Conservation (phyloP, 345 rosid genomes). For the Orychophragmus violaceus region DNA sequence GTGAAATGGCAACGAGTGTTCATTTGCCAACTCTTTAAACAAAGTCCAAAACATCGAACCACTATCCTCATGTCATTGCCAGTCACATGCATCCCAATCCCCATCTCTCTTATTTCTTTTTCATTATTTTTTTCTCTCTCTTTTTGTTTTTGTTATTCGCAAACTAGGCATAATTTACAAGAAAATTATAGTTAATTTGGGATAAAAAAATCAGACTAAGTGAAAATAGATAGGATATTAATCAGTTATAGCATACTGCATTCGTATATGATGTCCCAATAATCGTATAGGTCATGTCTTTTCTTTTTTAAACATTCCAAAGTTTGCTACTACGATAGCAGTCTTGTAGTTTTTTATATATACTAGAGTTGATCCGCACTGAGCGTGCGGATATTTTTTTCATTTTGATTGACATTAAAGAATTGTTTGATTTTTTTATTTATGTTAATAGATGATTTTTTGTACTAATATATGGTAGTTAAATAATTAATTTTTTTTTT, state of each 20-base stretch:
- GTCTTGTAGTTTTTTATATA: neutral
- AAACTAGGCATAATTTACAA: neutral
- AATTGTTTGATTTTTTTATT: no score
- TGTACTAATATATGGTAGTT: no score
- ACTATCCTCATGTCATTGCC: slow-evolving; percentile 27
- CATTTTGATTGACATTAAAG: no score
- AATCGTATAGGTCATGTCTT: neutral
- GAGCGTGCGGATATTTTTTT: no score
- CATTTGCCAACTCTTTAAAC: slow-evolving; percentile 19
- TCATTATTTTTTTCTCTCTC: neutral
- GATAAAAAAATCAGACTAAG: neutral
- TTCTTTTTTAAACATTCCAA: neutral
- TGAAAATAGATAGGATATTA: neutral
- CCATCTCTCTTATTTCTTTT: neutral
- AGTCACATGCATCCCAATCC: slow-evolving; percentile 22
- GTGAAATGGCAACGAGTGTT: slow-evolving; percentile 21
- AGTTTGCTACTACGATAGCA: neutral
- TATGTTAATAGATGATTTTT: no score
- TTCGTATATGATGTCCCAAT: neutral
- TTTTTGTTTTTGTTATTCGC: neutral
- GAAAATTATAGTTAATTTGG: neutral
- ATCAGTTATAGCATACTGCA: neutral
- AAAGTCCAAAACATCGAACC: slow-evolving; percentile 32
- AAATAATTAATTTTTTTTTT: no score
- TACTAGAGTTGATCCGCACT: no score